A percentile compares a stretch with the other conserved stretches of the same genome.
Conservation (phyloP, 2,329 filamentous ascomycete genomes). For the Periconia macrospinosa region DNA sequence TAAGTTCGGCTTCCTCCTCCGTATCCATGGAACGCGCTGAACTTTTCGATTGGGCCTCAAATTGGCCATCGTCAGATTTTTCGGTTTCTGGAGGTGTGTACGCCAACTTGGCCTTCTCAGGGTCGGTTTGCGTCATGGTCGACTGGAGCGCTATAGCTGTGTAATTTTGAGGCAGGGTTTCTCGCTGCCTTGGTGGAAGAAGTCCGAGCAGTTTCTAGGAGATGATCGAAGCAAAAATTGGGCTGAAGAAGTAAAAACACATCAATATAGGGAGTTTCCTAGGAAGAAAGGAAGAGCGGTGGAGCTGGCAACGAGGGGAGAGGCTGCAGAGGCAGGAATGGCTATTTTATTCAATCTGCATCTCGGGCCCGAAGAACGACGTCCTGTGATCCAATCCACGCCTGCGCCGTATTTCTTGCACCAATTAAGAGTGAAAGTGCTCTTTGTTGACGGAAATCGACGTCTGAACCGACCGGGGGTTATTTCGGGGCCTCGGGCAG, state of each 20-base stretch:
- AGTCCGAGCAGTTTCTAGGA: not conserved
- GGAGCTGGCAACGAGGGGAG: not conserved
- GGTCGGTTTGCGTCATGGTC: not conserved
- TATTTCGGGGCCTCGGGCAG: not conserved
- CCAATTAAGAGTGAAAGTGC: too few relatives aligned
- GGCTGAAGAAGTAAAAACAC: not conserved
- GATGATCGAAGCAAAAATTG: not conserved
- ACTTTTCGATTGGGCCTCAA: too few relatives aligned
- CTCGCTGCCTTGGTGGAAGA: not conserved
- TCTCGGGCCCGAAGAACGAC: not conserved
- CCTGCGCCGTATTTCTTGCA: too few relatives aligned
- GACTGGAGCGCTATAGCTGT: not conserved
- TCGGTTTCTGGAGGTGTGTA: not conserved
- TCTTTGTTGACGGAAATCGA: too few relatives aligned
- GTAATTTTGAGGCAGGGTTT: not conserved
- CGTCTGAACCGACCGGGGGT: not conserved
- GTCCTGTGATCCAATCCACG: too few relatives aligned
- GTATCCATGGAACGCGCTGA: not conserved
- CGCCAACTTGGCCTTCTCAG: not conserved
- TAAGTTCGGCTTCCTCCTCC: not conserved
- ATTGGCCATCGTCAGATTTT: not conserved
- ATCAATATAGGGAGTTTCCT: not conserved
- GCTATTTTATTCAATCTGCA: not conserved
- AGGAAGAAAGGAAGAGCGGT: not conserved
- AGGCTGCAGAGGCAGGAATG: not conserved